Conservation (phyloP, 2,329 filamentous ascomycete genomes). For the Hirsutella thompsonii region DNA sequence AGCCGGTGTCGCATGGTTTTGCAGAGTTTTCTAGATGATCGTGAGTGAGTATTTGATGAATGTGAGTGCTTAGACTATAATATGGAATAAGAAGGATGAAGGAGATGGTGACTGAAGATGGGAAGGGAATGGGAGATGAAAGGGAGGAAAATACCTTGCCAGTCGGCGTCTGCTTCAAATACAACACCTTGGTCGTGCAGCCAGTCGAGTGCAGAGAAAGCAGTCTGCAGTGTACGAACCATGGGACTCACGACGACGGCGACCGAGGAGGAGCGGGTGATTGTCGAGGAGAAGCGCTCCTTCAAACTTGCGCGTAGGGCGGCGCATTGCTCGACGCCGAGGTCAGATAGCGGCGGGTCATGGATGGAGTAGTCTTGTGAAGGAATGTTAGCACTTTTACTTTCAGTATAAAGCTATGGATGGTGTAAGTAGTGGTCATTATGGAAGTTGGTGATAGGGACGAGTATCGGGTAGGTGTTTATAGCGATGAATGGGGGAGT, state of each 20-base stretch:
- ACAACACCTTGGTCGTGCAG: slow-evolving; percentile 40
- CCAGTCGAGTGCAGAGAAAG: slow-evolving; percentile 43
- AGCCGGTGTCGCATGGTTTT: slow-evolving; percentile 50
- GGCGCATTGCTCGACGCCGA: slow-evolving; percentile 35
- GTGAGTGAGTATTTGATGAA: background rate
- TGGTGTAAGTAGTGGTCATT: too few species aligned
- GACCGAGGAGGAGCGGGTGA: slow-evolving; percentile 20
- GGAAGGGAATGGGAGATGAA: background rate
- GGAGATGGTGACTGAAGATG: background rate
- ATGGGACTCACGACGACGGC: slow-evolving; percentile 52
- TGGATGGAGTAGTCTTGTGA: slow-evolving; percentile 29
- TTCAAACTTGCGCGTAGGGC: slow-evolving; percentile 25
- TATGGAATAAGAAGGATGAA: background rate
- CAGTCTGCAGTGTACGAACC: slow-evolving; percentile 52
- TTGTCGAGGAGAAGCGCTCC: slow-evolving; percentile 6
- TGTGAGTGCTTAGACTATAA: too few species aligned
- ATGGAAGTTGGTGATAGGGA: too few species aligned
- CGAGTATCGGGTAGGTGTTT: too few species aligned
- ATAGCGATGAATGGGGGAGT: too few species aligned
- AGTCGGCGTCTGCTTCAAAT: slow-evolving; percentile 44
- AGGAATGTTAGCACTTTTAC: background rate
- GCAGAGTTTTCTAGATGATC: slow-evolving; percentile 33
- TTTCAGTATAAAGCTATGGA: too few species aligned
- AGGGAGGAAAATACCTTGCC: slow-evolving; percentile 40
- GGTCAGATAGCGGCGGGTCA: slow-evolving; percentile 37